phyloP scores from a whole-genome alignment of 2,329 filamentous ascomycete genomes.

The Calonectria ilicicola region DNA sequence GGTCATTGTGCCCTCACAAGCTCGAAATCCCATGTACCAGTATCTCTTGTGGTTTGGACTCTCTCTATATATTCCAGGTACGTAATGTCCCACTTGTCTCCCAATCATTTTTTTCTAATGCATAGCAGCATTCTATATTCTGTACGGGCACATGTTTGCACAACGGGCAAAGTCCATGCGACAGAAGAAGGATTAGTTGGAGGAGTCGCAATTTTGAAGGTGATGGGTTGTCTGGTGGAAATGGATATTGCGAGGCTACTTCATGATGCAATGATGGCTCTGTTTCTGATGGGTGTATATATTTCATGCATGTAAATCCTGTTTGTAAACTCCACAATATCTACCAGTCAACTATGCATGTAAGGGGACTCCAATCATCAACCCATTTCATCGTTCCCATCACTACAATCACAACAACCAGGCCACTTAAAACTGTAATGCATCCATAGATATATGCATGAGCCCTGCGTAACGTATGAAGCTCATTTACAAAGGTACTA shows the following conservation, averaged over 20 bases:
- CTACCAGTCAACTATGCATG: neutral
- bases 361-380: neutral
- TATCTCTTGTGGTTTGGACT: constrained; percentile 36
- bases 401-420: neutral
- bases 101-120: neutral
- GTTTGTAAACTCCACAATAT: neutral
- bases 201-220: neutral
- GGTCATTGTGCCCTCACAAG: constrained; percentile 31
- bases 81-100: neutral
- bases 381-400: neutral
- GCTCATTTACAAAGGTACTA: neutral
- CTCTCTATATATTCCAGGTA: constrained; percentile 29
- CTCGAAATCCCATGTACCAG: constrained; percentile 29
- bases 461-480: neutral
- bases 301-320: too few relatives aligned
- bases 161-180: constrained; percentile 29
- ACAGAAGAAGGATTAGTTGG: neutral
- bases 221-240: neutral
- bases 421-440: neutral
- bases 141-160: constrained; percentile 35
- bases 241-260: neutral
- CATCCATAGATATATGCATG: neutral
- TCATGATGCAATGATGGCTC: neutral
- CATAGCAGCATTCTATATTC: constrained; percentile 24
- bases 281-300: too few relatives aligned